phyloP scores from a whole-genome alignment of 2,329 filamentous ascomycete species.

The Ophiostoma sp. region DNA sequence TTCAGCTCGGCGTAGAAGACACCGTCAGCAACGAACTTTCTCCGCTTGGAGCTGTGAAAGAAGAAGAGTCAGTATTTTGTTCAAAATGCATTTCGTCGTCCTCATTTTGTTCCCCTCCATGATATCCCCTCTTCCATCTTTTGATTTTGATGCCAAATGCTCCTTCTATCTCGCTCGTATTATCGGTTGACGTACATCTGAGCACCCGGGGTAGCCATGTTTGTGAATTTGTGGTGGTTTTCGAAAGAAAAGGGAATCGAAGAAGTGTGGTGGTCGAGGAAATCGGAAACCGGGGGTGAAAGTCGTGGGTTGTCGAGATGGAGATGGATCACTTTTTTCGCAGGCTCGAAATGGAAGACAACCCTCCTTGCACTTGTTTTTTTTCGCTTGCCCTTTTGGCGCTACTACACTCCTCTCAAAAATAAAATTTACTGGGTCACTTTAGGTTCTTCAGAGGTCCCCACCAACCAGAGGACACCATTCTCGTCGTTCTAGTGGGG shows the following conservation, averaged over 20 bases:
- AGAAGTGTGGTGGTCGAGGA: constrained; percentile 2
- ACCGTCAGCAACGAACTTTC: constrained; percentile 96
- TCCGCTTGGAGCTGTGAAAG: constrained; percentile 73
- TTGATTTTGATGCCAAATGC: not conserved
- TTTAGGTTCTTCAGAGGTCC: not conserved
- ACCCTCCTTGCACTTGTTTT: constrained; percentile 15
- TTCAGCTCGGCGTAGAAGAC: constrained; percentile 99
- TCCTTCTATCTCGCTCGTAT: not conserved
- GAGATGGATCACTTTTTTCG: constrained; percentile 6
- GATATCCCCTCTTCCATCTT: not conserved
- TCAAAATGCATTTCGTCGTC: not conserved
- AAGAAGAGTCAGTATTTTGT: constrained; percentile 17
- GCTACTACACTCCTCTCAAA: not conserved
- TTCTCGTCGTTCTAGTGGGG: constrained; percentile 19
- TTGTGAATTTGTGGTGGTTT: constrained; percentile 33
- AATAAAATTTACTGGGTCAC: constrained; percentile 10
- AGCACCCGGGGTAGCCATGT: constrained; percentile 61
- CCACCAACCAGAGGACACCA: constrained; percentile 20
- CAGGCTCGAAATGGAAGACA: constrained; percentile 11
- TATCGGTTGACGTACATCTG: constrained; percentile 56
- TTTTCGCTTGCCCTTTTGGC: constrained; percentile 7
- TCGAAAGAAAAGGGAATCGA: constrained; percentile 8
- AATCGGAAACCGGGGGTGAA: constrained; percentile 9
- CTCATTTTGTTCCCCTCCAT: not conserved
- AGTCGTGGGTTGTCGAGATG: constrained; percentile 14